These are phyloP conservation scores for Coniferiporia weirii DNA, from an alignment of 1,284 basidiomycete genomes.

Conservation along the genomic window DNA sequence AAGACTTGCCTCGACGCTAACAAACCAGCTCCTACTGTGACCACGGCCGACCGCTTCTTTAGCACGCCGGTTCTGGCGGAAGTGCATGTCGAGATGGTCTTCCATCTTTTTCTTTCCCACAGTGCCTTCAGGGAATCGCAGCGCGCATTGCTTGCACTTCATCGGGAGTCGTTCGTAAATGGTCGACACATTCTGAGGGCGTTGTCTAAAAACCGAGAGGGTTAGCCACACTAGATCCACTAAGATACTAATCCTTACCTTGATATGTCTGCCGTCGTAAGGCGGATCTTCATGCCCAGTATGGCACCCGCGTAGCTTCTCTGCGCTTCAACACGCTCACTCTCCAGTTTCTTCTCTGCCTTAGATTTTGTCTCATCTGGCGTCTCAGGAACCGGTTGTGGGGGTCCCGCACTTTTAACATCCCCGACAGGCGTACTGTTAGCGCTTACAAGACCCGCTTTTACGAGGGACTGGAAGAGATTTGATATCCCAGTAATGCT, in stretches of 20 bases:
- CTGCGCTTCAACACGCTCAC: conserved; percentile 44
- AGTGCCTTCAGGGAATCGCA: conserved; percentile 74
- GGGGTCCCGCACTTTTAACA: conserved; percentile 23
- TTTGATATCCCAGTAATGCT: conserved; percentile 43
- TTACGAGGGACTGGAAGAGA: conserved; percentile 61
- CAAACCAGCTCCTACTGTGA: conserved; percentile 89
- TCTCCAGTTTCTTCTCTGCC: conserved; percentile 31
- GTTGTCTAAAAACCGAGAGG: conserved; percentile 42
- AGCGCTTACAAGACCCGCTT: conserved; percentile 66
- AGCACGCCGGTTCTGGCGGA: conserved; percentile 88
- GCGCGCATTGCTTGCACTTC: conserved; percentile 93
- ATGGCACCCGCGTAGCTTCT: conserved; percentile 68
- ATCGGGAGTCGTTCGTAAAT: conserved; percentile 72
- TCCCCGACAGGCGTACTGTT: conserved; percentile 44
- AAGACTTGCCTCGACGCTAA: conserved; percentile 68
- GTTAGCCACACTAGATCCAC: not conserved
- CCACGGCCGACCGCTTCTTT: conserved; percentile 76
- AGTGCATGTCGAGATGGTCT: conserved; percentile 96
- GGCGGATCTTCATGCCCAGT: conserved; percentile 60
- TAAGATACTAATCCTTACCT: conserved; percentile 42
- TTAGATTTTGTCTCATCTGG: conserved; percentile 35
- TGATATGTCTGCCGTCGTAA: conserved; percentile 69
- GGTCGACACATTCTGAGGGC: conserved; percentile 55
- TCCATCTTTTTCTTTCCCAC: conserved; percentile 77
- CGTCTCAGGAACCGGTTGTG: conserved; percentile 34